Conservation (phyloP, 176 grass and related monocot genomes). For the Elymus sibiricus region DNA sequence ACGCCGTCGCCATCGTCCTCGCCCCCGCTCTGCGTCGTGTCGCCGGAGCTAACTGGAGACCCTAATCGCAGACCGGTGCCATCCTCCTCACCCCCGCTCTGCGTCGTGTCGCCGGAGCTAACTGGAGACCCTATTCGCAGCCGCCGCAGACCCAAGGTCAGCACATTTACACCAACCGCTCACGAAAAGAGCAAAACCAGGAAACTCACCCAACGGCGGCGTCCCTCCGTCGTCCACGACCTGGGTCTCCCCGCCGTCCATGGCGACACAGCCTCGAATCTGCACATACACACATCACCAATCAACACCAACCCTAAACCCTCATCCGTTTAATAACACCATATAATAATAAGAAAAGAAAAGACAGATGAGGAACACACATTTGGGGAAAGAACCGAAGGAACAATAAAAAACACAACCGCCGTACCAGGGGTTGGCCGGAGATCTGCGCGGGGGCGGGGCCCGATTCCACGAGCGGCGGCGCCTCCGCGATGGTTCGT, state of each 20-base stretch:
- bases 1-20: not conserved
- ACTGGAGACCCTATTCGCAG: conserved; percentile 17
- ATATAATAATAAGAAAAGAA: not conserved
- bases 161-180: not conserved
- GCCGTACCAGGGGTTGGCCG: not conserved
- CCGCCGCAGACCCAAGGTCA: not conserved
- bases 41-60: conserved; percentile 17
- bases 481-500: not conserved
- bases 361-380: not conserved
- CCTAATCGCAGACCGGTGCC: conserved; percentile 9
- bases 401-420: not conserved
- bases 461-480: not conserved
- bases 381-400: not conserved
- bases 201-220: conserved; percentile 21
- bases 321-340: not conserved
- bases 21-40: conserved; percentile 7
- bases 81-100: not conserved
- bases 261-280: not conserved
- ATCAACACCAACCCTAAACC: not conserved
- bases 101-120: conserved; percentile 3
- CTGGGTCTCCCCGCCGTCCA: conserved; percentile 26
- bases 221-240: conserved; percentile 3
- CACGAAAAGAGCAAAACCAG: not conserved
- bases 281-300: not conserved
- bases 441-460: not conserved